These are phyloP conservation scores for Neohortaea acidophila DNA, from an alignment of 495 filamentous ascomycete genomes.

Conservation along the genomic window DNA sequence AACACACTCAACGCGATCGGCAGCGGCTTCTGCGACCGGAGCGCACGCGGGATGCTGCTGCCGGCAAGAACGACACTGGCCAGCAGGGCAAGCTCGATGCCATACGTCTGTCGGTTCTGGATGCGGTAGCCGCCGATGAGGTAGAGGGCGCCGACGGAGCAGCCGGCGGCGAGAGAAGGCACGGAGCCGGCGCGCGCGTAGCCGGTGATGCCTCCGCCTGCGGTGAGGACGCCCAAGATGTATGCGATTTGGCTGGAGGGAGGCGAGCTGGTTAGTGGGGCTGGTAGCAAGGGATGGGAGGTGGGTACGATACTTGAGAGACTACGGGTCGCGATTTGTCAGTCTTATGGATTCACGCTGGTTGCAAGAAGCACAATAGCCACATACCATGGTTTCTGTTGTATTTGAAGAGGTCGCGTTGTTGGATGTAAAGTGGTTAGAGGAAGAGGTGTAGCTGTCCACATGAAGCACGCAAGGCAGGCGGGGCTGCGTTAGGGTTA, in stretches of 20 bases:
- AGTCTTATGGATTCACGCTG: no score
- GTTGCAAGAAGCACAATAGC: no score
- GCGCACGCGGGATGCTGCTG: conserved; percentile 65
- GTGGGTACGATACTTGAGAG: neutral
- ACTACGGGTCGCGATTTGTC: no score
- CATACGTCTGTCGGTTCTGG: conserved; percentile 32
- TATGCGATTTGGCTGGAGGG: conserved; percentile 37
- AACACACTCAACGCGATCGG: conserved; percentile 55
- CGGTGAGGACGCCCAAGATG: conserved; percentile 66
- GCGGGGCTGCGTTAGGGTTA: no score
- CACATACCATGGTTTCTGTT: no score
- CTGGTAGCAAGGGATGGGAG: neutral
- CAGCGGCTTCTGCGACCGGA: conserved; percentile 60
- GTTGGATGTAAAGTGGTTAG: no score
- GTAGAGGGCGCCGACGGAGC: conserved; percentile 61
- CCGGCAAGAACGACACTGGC: conserved; percentile 72
- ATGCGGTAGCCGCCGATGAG: conserved; percentile 53
- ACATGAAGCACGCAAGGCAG: no score
- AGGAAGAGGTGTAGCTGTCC: no score
- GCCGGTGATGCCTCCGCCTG: conserved; percentile 71
- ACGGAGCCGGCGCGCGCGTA: conserved; percentile 69
- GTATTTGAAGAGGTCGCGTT: no score
- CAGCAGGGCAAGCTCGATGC: conserved; percentile 35
- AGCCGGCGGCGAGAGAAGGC: conserved; percentile 70
- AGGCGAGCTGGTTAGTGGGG: no score